A percentile compares a stretch with the other conserved stretches of the same genome.
Evolutionary conservation across 345 rosid species (phyloP).

Genomic region (Citrus hindsii): DNA sequence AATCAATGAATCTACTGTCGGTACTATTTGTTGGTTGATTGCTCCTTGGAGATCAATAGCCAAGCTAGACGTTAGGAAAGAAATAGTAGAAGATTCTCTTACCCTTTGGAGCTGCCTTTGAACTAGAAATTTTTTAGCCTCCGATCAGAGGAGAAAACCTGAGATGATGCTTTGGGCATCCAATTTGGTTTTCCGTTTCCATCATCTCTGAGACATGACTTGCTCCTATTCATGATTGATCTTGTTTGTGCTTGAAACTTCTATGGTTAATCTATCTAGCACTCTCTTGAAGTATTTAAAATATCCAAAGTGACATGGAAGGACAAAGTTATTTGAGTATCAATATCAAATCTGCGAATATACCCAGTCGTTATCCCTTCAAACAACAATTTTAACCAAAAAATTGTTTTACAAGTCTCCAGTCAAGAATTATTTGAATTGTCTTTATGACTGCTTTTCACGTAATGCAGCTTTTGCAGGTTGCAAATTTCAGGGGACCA

Average conservation of each 20-base stretch:
- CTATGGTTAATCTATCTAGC: background rate
- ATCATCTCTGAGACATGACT: background rate
- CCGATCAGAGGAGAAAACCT: background rate
- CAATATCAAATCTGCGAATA: background rate
- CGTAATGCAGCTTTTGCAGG: slow-evolving; percentile 34
- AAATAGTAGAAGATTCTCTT: background rate
- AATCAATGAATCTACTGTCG: background rate
- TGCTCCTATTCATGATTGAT: background rate
- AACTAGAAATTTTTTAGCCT: no score
- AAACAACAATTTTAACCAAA: background rate
- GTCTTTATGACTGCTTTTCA: background rate
- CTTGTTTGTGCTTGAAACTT: background rate
- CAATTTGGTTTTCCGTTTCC: background rate
- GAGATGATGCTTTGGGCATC: background rate
- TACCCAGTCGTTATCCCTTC: background rate
- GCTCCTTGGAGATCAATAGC: background rate
- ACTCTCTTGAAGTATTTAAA: background rate
- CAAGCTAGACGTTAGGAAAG: background rate
- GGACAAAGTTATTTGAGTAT: background rate
- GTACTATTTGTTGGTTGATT: background rate
- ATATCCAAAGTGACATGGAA: background rate
- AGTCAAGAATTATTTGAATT: background rate
- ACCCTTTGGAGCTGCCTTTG: background rate
- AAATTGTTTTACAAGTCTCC: background rate
- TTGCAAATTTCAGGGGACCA: slow-evolving; percentile 30